Evolutionary conservation across 2,329 filamentous ascomycete genomes (phyloP).

Genomic region (Penicillium sp.): DNA sequence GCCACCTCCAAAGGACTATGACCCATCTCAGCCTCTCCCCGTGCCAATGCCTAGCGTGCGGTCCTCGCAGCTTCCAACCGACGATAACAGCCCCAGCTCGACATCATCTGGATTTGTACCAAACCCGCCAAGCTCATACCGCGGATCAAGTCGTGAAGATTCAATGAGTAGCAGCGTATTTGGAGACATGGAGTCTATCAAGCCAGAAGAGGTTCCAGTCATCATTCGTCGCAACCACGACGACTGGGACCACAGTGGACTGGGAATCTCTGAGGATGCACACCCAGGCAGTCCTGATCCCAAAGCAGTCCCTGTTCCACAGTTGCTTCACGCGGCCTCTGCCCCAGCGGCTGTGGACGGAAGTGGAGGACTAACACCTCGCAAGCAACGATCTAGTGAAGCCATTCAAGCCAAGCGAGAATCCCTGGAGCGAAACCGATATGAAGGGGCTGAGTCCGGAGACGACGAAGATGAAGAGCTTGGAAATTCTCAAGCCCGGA

Average conservation of each 20-base stretch:
- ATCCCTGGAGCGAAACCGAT: slow-evolving; percentile 68
- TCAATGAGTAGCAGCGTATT: slow-evolving; percentile 82
- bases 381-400: slow-evolving; percentile 69
- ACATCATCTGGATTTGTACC: slow-evolving; percentile 72
- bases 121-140: slow-evolving; percentile 72
- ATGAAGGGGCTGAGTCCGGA: slow-evolving; percentile 80
- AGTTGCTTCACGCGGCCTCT: slow-evolving; percentile 61
- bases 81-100: slow-evolving; percentile 76
- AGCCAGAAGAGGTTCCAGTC: slow-evolving; percentile 74
- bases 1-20: slow-evolving; percentile 63
- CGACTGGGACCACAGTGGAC: slow-evolving; percentile 61
- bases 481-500: slow-evolving; percentile 56
- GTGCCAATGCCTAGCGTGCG: slow-evolving; percentile 64
- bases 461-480: slow-evolving; percentile 95
- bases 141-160: slow-evolving; percentile 78
- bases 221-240: slow-evolving; percentile 75
- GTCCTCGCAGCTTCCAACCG: slow-evolving; percentile 62
- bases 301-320: slow-evolving; percentile 47
- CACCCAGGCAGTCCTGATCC: slow-evolving; percentile 22
- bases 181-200: slow-evolving; percentile 78
- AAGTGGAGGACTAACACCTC: slow-evolving; percentile 50
- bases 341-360: slow-evolving; percentile 64
- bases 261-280: slow-evolving; percentile 71
- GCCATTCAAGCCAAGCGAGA: slow-evolving; percentile 73
- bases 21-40: slow-evolving; percentile 55